phyloP scores from a whole-genome alignment of 495 filamentous ascomycete genomes.

The Penicillium lagena region DNA sequence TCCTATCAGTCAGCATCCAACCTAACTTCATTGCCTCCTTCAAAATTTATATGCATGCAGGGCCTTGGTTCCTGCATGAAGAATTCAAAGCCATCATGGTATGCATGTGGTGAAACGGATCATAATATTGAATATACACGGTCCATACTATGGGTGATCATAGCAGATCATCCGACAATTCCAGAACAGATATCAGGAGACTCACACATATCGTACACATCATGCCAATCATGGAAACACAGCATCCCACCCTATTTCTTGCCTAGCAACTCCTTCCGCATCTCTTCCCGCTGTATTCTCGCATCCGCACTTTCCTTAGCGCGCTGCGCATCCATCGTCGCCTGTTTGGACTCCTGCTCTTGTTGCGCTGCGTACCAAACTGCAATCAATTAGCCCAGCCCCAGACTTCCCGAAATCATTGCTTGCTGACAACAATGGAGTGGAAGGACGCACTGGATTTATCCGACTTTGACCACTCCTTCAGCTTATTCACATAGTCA shows the following conservation, averaged over 20 bases:
- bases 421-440: constrained; percentile 4
- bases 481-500: constrained; percentile 74
- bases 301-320: constrained; percentile 45
- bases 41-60: too few relatives aligned
- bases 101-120: background rate
- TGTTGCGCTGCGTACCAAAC: constrained; percentile 72
- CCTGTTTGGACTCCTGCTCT: constrained; percentile 45
- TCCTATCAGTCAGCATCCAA: too few relatives aligned
- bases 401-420: too few relatives aligned
- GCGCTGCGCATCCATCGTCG: constrained; percentile 38
- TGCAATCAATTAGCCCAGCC: constrained; percentile 22
- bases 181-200: background rate
- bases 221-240: constrained; percentile 8
- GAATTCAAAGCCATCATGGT: too few relatives aligned
- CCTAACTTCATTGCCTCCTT: too few relatives aligned
- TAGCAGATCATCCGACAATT: background rate
- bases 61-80: too few relatives aligned
- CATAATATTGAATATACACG: background rate
- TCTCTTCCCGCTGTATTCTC: constrained; percentile 47
- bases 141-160: background rate
- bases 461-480: constrained; percentile 83
- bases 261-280: constrained; percentile 44
- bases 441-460: constrained; percentile 62
- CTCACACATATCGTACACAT: constrained; percentile 18
- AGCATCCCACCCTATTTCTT: constrained; percentile 20